Conservation (phyloP, 192 early-diverging fungal species). For the Entomortierella lignicola region DNA sequence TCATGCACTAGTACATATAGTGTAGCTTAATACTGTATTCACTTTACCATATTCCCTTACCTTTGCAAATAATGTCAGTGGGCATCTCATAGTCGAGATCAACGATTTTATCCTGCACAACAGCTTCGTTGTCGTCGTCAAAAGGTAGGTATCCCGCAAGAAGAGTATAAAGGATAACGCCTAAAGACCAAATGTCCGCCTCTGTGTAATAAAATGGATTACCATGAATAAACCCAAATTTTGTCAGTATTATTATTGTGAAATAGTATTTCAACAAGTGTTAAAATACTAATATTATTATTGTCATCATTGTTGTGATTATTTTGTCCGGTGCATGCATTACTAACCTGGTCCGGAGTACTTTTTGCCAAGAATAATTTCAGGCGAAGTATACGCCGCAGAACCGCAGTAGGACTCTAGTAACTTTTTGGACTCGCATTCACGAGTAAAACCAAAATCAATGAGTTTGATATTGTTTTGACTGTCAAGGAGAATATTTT, state of each 20-base stretch:
- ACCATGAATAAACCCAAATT: too few species aligned
- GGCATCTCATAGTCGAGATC: slow-evolving; percentile 81
- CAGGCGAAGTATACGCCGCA: slow-evolving; percentile 83
- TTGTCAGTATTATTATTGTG: too few species aligned
- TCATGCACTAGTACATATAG: too few species aligned
- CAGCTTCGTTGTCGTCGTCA: slow-evolving; percentile 82
- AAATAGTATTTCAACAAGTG: not conserved
- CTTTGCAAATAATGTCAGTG: slow-evolving; percentile 64
- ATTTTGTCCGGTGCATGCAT: not conserved
- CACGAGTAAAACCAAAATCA: slow-evolving; percentile 76
- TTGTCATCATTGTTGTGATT: too few species aligned
- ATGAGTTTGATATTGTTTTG: slow-evolving; percentile 70
- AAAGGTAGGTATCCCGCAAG: slow-evolving; percentile 84
- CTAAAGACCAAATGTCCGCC: slow-evolving; percentile 97
- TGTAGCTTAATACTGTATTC: too few species aligned
- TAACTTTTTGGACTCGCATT: slow-evolving; percentile 66
- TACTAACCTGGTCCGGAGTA: slow-evolving; percentile 83
- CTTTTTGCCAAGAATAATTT: slow-evolving; percentile 80
- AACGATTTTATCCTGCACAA: slow-evolving; percentile 77
- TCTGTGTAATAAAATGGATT: slow-evolving; percentile 29
- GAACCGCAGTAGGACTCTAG: slow-evolving; percentile 75
- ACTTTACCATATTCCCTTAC: too few species aligned
- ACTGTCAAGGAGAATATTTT: slow-evolving; percentile 68
- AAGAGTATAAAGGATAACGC: slow-evolving; percentile 91
- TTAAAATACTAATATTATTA: not conserved